Evolutionary conservation across 2,329 filamentous ascomycete genomes (phyloP), one percentile per base, ranked within the genome.

Genomic region (Xylariaceae sp.): DNA sequence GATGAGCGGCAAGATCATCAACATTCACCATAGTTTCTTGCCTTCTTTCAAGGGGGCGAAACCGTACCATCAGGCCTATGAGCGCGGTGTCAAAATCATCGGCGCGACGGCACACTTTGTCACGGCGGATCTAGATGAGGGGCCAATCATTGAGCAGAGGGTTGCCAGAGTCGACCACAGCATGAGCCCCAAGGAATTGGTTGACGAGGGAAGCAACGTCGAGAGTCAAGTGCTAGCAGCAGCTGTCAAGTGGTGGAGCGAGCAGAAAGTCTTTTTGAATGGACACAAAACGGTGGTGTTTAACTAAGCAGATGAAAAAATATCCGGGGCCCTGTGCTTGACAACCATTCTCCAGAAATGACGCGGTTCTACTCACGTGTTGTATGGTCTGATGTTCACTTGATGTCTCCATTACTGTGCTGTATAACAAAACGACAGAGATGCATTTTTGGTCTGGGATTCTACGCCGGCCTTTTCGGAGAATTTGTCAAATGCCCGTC

Each of bases 1-100:
- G 55, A 90, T 93, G 86, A 85, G 81, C 38, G 87, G 87, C 44
- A 82, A 81, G 62, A 93, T 93, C 68, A 91, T 93, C 83, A 93
- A 93, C 69, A 91, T 93, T 65, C 87, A 93, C 69, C 87, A 93
- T 69, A 85, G 79, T 53, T 93, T 93, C 78, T 64, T 93, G 73
- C 87, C 87, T 0, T 83, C 78, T 9, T 93, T 93, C 78, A 93
- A 93, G 74, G 87, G 87, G 47, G 87, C 87, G 22, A 89, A 88
- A 67, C 87, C 87, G 3, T 93, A 93, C 66, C 87, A 91, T 65
- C 87, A 93, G 72, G 87, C 87, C 7, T 90, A 86, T 60, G 87
- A 91, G 49, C 79, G 87, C 19, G 87, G 87, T 45, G 87, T 93
- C 51, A 93, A 93, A 76, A 91, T 93, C 54, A 89, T 90, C 43